Evolutionary conservation across 2,329 filamentous ascomycete genomes (phyloP).

Genomic region (Scytalidium sp.): DNA sequence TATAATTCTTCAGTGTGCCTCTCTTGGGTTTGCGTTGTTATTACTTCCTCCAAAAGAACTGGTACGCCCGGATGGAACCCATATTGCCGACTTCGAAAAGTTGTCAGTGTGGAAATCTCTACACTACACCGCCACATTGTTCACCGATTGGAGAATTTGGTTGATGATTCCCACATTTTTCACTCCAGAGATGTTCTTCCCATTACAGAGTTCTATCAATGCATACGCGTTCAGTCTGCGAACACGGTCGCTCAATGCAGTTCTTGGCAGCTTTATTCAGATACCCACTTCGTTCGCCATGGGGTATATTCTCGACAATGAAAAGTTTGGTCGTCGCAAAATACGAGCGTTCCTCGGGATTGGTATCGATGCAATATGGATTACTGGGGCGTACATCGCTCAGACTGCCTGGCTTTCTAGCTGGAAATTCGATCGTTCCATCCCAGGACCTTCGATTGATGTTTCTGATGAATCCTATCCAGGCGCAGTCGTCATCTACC

Average conservation of each 20-base stretch:
- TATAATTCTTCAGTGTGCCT: constrained; percentile 1
- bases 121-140: neutral
- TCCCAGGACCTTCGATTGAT: constrained; percentile 1
- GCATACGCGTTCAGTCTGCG: constrained; percentile 2
- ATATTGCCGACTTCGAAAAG: constrained; percentile 1
- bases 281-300: constrained; percentile 1
- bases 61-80: neutral
- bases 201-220: constrained; percentile 1
- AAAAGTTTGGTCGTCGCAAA: neutral
- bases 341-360: neutral
- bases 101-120: constrained; percentile 1
- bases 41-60: neutral
- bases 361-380: neutral
- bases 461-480: neutral
- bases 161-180: neutral
- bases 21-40: constrained; percentile 2
- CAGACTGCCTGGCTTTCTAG: neutral
- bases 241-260: neutral
- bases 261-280: constrained; percentile 1
- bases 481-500: constrained; percentile 1
- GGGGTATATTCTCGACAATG: neutral
- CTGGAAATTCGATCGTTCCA: neutral
- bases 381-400: neutral
- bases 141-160: constrained; percentile 2
- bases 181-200: constrained; percentile 1